Conservation (phyloP, 1,284 basidiomycete genomes). For the Caloboletus inedulis region DNA sequence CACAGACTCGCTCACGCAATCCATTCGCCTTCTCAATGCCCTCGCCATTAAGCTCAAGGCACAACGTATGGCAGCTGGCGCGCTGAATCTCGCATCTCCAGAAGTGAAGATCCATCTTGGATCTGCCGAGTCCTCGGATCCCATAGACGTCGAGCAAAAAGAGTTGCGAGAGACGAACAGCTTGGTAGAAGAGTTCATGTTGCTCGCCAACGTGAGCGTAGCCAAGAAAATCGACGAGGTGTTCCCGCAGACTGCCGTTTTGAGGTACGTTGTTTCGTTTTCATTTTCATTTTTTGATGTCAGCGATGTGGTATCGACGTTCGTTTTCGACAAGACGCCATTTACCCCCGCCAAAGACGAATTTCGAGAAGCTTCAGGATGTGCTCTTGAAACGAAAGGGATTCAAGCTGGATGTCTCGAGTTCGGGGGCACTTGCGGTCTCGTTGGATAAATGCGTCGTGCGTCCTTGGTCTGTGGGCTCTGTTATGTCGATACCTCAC, state of each 20-base stretch:
- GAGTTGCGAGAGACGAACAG: conserved; percentile 92
- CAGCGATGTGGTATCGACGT: background rate
- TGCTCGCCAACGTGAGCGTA: conserved; percentile 95
- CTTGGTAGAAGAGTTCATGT: conserved; percentile 98
- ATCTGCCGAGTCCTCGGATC: conserved; percentile 88
- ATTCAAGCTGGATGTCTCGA: conserved; percentile 87
- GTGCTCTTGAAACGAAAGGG: conserved; percentile 86
- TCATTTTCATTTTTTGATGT: background rate
- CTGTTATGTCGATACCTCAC: background rate
- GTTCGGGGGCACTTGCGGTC: conserved; percentile 85
- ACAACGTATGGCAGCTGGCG: conserved; percentile 89
- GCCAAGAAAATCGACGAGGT: conserved; percentile 90
- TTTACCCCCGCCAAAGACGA: conserved; percentile 86
- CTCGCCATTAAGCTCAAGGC: conserved; percentile 87
- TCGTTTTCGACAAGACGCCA: conserved; percentile 66
- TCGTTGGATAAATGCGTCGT: conserved; percentile 89
- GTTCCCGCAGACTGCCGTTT: conserved; percentile 94
- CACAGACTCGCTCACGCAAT: conserved; percentile 82
- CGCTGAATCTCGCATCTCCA: conserved; percentile 94
- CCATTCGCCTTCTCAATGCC: conserved; percentile 87
- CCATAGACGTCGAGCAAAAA: conserved; percentile 98
- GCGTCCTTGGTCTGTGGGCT: conserved; percentile 30
- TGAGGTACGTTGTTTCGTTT: conserved; percentile 52
- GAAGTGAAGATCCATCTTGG: conserved; percentile 98
- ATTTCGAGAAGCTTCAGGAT: conserved; percentile 96